These are phyloP conservation scores for Gastrolobium bilobum DNA, from an alignment of 306 rosid genomes.

Conservation along the genomic window DNA sequence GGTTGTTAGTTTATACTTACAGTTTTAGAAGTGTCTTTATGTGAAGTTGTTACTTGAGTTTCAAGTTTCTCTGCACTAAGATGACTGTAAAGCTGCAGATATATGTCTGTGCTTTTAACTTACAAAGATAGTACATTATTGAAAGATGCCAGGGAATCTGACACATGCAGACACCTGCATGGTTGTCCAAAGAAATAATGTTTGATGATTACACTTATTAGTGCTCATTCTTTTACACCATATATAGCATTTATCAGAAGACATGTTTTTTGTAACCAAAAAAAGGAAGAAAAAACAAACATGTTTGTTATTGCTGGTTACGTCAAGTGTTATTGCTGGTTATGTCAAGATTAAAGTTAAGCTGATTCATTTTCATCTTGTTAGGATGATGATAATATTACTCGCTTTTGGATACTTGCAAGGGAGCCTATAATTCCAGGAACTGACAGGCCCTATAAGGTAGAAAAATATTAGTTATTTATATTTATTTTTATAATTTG, in stretches of 20 bases:
- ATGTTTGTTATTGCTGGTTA: slow-evolving; percentile 26
- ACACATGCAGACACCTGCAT: neutral
- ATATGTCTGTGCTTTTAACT: neutral
- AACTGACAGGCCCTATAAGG: slow-evolving; percentile 62
- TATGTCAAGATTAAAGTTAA: slow-evolving; percentile 36
- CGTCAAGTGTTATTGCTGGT: slow-evolving; percentile 28
- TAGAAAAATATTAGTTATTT: neutral
- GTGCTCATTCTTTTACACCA: neutral
- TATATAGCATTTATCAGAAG: neutral
- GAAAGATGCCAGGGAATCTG: neutral
- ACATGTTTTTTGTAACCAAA: neutral
- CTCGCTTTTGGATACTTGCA: slow-evolving; percentile 74
- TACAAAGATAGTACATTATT: slow-evolving; percentile 1
- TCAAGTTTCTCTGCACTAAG: neutral
- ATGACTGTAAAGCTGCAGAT: neutral
- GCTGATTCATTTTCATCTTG: slow-evolving; percentile 43
- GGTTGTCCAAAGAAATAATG: neutral
- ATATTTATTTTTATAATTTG: neutral
- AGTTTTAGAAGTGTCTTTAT: neutral
- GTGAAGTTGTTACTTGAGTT: neutral
- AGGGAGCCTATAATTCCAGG: slow-evolving; percentile 83
- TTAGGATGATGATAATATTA: slow-evolving; percentile 69
- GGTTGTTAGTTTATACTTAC: neutral
- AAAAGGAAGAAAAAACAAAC: neutral
- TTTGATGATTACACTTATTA: neutral